Conservation (phyloP, 192 early-diverging fungal genomes). For the Mortierella antarctica region DNA sequence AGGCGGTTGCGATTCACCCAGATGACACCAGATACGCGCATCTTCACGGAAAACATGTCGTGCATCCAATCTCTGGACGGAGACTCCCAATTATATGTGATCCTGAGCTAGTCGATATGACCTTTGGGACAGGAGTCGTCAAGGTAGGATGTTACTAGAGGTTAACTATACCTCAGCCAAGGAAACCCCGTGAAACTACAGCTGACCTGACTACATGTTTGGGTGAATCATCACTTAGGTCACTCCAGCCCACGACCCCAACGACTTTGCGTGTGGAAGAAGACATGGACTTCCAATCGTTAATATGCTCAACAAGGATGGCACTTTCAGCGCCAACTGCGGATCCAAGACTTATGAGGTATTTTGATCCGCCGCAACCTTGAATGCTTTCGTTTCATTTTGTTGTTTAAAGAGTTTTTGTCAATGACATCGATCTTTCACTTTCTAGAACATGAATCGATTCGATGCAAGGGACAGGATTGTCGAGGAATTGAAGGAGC, state of each 20-base stretch:
- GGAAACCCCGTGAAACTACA: neutral
- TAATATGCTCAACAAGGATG: slow-evolving; percentile 88
- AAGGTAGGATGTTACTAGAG: slow-evolving; percentile 66
- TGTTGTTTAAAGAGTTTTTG: neutral
- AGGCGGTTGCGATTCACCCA: slow-evolving; percentile 93
- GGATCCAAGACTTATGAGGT: slow-evolving; percentile 64
- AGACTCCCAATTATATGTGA: slow-evolving; percentile 88
- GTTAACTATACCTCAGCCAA: neutral
- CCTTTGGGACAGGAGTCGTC: slow-evolving; percentile 95
- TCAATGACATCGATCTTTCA: too few relatives aligned
- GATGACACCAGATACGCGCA: slow-evolving; percentile 83
- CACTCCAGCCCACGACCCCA: slow-evolving; percentile 94
- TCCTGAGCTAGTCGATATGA: slow-evolving; percentile 85
- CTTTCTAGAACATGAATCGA: slow-evolving; percentile 76
- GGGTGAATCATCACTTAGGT: slow-evolving; percentile 62
- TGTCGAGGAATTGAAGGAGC: slow-evolving; percentile 69
- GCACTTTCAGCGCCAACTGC: slow-evolving; percentile 82
- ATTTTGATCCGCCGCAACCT: slow-evolving; percentile 2
- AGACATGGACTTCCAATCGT: slow-evolving; percentile 84
- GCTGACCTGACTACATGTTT: neutral
- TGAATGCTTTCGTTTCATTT: neutral
- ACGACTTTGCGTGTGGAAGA: slow-evolving; percentile 90
- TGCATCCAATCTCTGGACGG: slow-evolving; percentile 86
- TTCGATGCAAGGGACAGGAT: slow-evolving; percentile 86
- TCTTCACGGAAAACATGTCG: slow-evolving; percentile 71